A percentile compares a stretch with the other conserved stretches of the same genome.
Evolutionary conservation across 192 early-diverging fungal genomes (phyloP).

Genomic region (Backusella macrospora): DNA sequence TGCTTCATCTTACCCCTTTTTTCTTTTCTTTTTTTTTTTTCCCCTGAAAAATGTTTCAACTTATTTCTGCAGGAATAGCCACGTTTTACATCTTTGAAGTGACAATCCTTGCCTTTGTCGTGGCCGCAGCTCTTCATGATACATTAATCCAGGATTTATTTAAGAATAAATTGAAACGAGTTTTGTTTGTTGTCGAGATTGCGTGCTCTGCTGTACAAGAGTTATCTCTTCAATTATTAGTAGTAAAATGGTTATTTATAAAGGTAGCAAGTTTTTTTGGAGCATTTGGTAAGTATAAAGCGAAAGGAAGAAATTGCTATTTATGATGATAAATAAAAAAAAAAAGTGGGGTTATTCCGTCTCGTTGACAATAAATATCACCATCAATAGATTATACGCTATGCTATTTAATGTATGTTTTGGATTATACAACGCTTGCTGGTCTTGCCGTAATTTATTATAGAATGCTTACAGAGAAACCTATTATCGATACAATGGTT

Average conservation of each 20-base stretch:
- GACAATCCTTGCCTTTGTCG: neutral
- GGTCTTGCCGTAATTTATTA: neutral
- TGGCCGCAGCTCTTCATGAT: neutral
- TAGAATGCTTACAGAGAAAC: conserved; percentile 16
- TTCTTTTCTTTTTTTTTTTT: neutral
- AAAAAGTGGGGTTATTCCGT: neutral
- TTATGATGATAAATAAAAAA: neutral
- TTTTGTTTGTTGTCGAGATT: neutral
- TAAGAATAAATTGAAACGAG: neutral
- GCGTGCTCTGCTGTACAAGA: conserved; percentile 1
- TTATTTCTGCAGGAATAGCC: conserved; percentile 12
- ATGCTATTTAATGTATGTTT: neutral
- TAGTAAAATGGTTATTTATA: conserved; percentile 1
- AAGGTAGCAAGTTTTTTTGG: conserved; percentile 3
- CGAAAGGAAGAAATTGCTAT: neutral
- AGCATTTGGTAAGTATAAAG: conserved; percentile 14
- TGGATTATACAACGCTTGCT: conserved; percentile 1
- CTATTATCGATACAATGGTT: neutral
- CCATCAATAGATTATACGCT: neutral
- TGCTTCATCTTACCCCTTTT: neutral
- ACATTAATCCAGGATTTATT: neutral
- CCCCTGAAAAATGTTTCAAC: neutral
- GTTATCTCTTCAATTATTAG: neutral
- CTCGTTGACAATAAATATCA: neutral
- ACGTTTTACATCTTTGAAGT: conserved; percentile 8